Percentiles rank a stretch among this genome's conserved stretches.
phyloP scores from a whole-genome alignment of 768 basidiomycete species.

The Mycena haematopus region DNA sequence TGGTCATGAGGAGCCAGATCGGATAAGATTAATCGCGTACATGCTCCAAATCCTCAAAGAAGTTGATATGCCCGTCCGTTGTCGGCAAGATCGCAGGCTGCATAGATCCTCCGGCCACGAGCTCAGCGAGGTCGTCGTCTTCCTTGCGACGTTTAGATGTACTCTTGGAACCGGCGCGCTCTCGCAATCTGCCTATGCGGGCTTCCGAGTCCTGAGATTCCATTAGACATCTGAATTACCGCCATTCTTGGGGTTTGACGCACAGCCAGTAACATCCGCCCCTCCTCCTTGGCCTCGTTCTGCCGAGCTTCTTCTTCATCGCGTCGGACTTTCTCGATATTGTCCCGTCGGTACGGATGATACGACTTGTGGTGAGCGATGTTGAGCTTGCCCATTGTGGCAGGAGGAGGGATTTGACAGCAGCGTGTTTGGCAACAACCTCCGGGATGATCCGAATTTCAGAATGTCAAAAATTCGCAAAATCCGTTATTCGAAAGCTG shows the following conservation, averaged over 20 bases:
- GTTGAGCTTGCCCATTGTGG: constrained; percentile 82
- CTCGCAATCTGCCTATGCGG: constrained; percentile 67
- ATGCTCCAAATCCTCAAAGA: constrained; percentile 84
- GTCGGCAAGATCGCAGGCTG: constrained; percentile 48
- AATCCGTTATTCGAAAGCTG: too few relatives aligned
- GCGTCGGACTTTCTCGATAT: constrained; percentile 71
- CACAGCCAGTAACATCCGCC: constrained; percentile 74
- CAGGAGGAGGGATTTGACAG: neutral
- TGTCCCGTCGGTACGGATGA: too few relatives aligned
- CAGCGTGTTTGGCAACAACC: too few relatives aligned
- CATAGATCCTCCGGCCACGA: constrained; percentile 34
- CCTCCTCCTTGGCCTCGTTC: constrained; percentile 73
- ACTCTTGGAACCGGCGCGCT: constrained; percentile 59
- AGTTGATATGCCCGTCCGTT: constrained; percentile 76
- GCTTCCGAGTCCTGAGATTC: constrained; percentile 92
- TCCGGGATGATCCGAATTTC: too few relatives aligned
- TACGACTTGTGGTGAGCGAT: constrained; percentile 94
- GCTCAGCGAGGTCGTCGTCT: constrained; percentile 41
- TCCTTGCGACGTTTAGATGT: constrained; percentile 46
- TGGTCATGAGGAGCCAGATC: too few relatives aligned
- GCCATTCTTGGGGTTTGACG: constrained; percentile 34
- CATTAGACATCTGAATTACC: constrained; percentile 39
- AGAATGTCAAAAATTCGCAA: too few relatives aligned
- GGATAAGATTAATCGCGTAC: constrained; percentile 42
- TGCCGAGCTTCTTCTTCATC: constrained; percentile 82